Percentiles rank a stretch among this genome's conserved stretches.
These are phyloP conservation scores for Cynanchum wilfordii DNA, from an alignment of 257 asterid genomes.

Conservation along the genomic window DNA sequence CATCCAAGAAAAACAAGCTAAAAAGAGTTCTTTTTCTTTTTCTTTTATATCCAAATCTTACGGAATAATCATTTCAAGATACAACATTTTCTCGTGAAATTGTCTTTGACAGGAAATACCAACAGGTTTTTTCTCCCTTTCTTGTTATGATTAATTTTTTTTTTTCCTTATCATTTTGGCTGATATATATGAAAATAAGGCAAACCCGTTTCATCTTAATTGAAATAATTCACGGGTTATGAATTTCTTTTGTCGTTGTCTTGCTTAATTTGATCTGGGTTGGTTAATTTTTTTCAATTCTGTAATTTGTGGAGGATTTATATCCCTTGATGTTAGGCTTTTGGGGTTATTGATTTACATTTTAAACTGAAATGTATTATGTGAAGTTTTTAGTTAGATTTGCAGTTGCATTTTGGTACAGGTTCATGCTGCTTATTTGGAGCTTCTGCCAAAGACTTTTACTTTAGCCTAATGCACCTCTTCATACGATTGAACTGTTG, in stretches of 20 bases:
- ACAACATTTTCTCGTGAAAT: background rate
- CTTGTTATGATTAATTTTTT: background rate
- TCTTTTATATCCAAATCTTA: background rate
- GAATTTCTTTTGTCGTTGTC: background rate
- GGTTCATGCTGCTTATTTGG: background rate
- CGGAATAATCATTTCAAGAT: background rate
- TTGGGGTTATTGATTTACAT: conserved; percentile 1
- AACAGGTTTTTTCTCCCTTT: background rate
- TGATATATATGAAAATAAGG: background rate
- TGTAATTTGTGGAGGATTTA: background rate
- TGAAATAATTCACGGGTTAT: conserved; percentile 15
- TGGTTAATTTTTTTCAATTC: background rate
- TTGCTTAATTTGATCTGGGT: background rate
- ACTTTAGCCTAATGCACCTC: background rate
- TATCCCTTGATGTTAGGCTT: background rate
- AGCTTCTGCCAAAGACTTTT: background rate
- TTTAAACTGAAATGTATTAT: background rate
- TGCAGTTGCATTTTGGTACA: background rate
- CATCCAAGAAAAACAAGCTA: background rate
- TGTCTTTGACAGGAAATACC: background rate
- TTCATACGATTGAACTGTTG: background rate
- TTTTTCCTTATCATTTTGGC: background rate
- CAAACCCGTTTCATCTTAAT: background rate
- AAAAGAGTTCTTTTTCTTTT: background rate
- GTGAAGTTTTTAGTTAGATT: background rate